Evolutionary conservation across 1,139 yeast genomes (phyloP).

Genomic region (Geotrichum histeridarum): DNA sequence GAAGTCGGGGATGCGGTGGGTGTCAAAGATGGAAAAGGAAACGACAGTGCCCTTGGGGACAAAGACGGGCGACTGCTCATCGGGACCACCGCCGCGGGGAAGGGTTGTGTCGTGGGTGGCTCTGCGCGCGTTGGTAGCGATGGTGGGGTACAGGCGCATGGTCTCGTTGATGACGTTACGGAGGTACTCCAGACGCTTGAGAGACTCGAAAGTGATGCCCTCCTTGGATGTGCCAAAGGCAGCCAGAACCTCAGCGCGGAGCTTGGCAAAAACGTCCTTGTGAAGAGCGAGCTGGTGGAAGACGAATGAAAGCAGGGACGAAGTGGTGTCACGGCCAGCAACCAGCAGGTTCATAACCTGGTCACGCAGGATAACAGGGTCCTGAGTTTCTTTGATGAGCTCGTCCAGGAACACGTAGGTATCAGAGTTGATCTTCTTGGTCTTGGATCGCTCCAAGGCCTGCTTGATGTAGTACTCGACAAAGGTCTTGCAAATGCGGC

Average conservation of each 20-base stretch:
- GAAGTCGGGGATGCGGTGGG: slow-evolving; percentile 43
- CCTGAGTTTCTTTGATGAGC: slow-evolving; percentile 46
- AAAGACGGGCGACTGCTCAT: slow-evolving; percentile 43
- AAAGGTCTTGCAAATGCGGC: slow-evolving; percentile 29
- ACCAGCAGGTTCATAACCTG: slow-evolving; percentile 48
- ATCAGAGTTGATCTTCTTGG: slow-evolving; percentile 20
- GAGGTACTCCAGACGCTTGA: slow-evolving; percentile 39
- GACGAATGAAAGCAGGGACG: slow-evolving; percentile 46
- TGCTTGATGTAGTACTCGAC: slow-evolving; percentile 33
- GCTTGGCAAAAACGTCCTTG: slow-evolving; percentile 38
- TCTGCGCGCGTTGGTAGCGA: slow-evolving; percentile 29
- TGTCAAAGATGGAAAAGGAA: slow-evolving; percentile 42
- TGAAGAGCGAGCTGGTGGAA: slow-evolving; percentile 45
- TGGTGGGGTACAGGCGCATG: slow-evolving; percentile 30
- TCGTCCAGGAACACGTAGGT: slow-evolving; percentile 45
- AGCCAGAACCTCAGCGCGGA: slow-evolving; percentile 38
- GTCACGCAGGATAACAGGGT: slow-evolving; percentile 45
- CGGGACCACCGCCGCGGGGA: slow-evolving; percentile 49
- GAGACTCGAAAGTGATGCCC: slow-evolving; percentile 42
- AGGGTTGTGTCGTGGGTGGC: slow-evolving; percentile 39
- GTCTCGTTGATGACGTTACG: slow-evolving; percentile 29
- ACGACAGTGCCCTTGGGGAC: slow-evolving; percentile 47
- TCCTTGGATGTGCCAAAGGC: slow-evolving; percentile 27
- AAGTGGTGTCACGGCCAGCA: slow-evolving; percentile 54
- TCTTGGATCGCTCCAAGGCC: slow-evolving; percentile 25